Conservation (phyloP, 768 basidiomycete species). For the Macrolepiota albuminosa region DNA sequence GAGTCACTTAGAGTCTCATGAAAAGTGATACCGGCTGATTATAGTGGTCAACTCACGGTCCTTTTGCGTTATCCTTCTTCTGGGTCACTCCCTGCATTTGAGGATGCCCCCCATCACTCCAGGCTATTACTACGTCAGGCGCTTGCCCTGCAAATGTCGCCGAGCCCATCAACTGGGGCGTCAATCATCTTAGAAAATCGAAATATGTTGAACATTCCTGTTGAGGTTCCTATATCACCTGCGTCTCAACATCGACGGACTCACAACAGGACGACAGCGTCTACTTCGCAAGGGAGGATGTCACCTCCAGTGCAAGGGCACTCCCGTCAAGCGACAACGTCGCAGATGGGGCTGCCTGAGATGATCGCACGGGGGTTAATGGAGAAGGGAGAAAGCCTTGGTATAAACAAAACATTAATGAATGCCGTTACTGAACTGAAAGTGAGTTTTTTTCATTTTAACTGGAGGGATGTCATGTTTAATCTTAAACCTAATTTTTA, state of each 20-base stretch:
- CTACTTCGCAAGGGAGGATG: constrained; percentile 2
- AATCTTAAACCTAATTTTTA: constrained; percentile 20
- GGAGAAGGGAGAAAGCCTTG: constrained; percentile 73
- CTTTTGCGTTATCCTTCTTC: constrained; percentile 82
- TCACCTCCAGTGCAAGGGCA: constrained; percentile 19
- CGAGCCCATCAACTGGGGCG: constrained; percentile 71
- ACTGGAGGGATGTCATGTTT: neutral
- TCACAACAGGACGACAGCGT: constrained; percentile 23
- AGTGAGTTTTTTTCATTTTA: constrained; percentile 36
- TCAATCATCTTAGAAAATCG: constrained; percentile 79
- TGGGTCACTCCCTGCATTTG: constrained; percentile 26
- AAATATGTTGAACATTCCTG: constrained; percentile 66
- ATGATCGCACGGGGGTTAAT: constrained; percentile 66
- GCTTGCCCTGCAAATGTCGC: constrained; percentile 67
- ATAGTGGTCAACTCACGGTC: constrained; percentile 76
- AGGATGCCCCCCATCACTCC: constrained; percentile 48
- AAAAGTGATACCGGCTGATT: constrained; percentile 82
- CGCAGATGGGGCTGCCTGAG: constrained; percentile 59
- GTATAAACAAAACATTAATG: constrained; percentile 81
- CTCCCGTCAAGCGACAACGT: constrained; percentile 36
- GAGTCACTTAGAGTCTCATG: constrained; percentile 7
- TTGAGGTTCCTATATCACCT: constrained; percentile 53
- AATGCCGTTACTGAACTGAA: constrained; percentile 74
- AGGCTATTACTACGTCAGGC: constrained; percentile 82
- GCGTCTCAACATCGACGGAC: constrained; percentile 30